phyloP scores from a whole-genome alignment of 148 eudicot genomes.

The Pouteria glomerata region DNA sequence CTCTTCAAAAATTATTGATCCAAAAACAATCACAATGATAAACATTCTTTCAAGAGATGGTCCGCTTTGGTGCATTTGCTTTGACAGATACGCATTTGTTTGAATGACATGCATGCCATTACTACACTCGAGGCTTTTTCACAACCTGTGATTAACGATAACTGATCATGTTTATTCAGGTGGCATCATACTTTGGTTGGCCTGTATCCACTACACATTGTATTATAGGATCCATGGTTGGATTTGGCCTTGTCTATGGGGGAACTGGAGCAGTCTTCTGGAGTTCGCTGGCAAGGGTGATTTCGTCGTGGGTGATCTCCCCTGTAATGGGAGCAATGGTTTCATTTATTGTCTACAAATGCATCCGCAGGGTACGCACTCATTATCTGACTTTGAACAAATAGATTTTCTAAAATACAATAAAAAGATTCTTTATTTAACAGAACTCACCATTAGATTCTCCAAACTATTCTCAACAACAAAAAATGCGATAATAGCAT shows the following conservation, averaged over 20 bases:
- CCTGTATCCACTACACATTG: slow-evolving; percentile 99
- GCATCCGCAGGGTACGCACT: slow-evolving; percentile 86
- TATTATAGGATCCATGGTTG: slow-evolving; percentile 97
- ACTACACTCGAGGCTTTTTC: not conserved
- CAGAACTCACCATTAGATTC: no score
- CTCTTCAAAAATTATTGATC: no score
- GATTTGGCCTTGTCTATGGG: slow-evolving; percentile 90
- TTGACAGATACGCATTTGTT: not conserved
- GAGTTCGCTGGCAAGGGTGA: slow-evolving; percentile 92
- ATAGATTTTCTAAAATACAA: no score
- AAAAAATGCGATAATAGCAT: no score
- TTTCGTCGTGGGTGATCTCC: slow-evolving; percentile 94
- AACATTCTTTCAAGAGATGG: no score
- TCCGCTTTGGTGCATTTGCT: no score
- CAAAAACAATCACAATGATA: no score
- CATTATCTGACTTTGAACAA: no score
- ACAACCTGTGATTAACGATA: no score
- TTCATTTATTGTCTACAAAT: slow-evolving; percentile 93
- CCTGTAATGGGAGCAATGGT: slow-evolving; percentile 75
- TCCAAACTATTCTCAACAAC: no score
- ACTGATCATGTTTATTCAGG: slow-evolving; percentile 37
- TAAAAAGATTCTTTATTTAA: no score
- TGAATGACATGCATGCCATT: not conserved
- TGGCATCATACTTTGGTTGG: slow-evolving; percentile 90
- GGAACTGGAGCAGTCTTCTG: slow-evolving; percentile 91